phyloP scores from a whole-genome alignment of 352 stramenopile species.

The Globisporangium recalcitrans region DNA sequence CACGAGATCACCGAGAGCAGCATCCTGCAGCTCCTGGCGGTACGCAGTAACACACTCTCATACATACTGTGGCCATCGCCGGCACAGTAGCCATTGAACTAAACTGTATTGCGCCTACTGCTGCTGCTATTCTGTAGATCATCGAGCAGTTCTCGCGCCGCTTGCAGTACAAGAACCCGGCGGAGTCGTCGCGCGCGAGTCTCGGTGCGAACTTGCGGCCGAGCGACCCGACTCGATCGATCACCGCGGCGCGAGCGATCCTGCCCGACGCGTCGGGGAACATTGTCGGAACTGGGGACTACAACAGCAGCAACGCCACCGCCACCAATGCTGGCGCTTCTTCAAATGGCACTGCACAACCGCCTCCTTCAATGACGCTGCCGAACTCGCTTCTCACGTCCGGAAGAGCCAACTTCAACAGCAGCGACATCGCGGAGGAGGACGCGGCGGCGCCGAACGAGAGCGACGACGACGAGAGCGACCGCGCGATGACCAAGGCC shows the following conservation, averaged over 20 bases:
- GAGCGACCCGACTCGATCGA: slow-evolving; percentile 58
- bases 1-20: slow-evolving; percentile 79
- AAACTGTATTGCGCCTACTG: not conserved
- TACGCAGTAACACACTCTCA: slow-evolving; percentile 15
- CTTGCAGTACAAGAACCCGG: slow-evolving; percentile 65
- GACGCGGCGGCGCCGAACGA: slow-evolving; percentile 26
- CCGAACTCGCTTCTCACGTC: slow-evolving; percentile 9
- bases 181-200: slow-evolving; percentile 41
- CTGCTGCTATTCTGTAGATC: slow-evolving; percentile 31
- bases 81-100: not conserved
- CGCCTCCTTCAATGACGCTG: slow-evolving; percentile 6
- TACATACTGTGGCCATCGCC: not conserved
- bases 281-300: not conserved
- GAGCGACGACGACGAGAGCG: slow-evolving; percentile 61
- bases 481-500: slow-evolving; percentile 52
- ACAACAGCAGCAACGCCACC: slow-evolving; percentile 1
- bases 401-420: slow-evolving; percentile 12
- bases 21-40: slow-evolving; percentile 76
- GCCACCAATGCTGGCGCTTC: too few species aligned
- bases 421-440: slow-evolving; percentile 42
- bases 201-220: slow-evolving; percentile 60
- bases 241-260: slow-evolving; percentile 38
- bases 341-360: slow-evolving; percentile 4
- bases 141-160: slow-evolving; percentile 74
- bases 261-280: slow-evolving; percentile 29